Evolutionary conservation across 75 land plant species (phyloP).

Genomic region (Ceratopteris richardii): DNA sequence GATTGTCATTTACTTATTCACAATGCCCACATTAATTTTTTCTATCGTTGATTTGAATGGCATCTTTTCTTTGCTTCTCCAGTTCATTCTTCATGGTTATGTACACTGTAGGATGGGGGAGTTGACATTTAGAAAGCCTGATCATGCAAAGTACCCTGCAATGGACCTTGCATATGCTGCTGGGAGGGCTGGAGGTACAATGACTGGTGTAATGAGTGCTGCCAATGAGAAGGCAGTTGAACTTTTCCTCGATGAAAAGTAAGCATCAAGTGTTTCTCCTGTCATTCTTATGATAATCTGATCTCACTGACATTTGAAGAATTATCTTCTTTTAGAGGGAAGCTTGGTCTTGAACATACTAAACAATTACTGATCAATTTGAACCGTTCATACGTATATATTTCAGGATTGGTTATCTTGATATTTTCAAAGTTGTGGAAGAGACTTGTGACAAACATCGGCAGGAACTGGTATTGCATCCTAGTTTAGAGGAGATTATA

Average conservation of each 20-base stretch:
- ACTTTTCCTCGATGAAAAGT: slow-evolving; percentile 87
- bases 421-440: slow-evolving; percentile 84
- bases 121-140: slow-evolving; percentile 79
- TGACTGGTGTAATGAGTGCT: slow-evolving; percentile 97
- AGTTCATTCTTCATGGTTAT: no score
- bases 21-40: no score
- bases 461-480: slow-evolving; percentile 49
- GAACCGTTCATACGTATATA: not conserved
- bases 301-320: not conserved
- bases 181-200: slow-evolving; percentile 92
- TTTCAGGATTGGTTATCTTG: slow-evolving; percentile 76
- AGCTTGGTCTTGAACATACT: no score
- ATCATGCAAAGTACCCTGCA: slow-evolving; percentile 87
- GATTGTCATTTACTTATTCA: no score
- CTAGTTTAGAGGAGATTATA: slow-evolving; percentile 80
- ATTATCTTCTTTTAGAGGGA: no score
- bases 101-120: slow-evolving; percentile 72
- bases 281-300: not conserved
- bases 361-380: no score
- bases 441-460: slow-evolving; percentile 73
- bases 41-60: no score
- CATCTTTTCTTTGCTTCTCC: no score
- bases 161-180: slow-evolving; percentile 93
- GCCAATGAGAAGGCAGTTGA: slow-evolving; percentile 99
- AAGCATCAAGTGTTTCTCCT: slow-evolving; percentile 13